A percentile compares a stretch with the other conserved stretches of the same genome.
Evolutionary conservation across 2,329 filamentous ascomycete species (phyloP).

Genomic region (Cytospora schulzeri): DNA sequence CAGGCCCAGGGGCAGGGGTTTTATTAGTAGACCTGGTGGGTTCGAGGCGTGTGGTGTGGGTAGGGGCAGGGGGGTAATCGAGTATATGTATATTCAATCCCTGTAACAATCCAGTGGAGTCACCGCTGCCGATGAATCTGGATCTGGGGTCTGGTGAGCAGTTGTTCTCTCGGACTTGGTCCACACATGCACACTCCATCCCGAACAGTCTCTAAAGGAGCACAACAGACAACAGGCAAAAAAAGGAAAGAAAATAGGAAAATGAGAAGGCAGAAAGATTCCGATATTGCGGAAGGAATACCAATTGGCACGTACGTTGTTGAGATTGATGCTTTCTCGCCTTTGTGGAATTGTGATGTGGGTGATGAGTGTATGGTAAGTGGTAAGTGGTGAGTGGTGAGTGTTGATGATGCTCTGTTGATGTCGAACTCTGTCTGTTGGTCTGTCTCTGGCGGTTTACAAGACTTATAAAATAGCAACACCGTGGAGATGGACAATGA

Average conservation of each 20-base stretch:
- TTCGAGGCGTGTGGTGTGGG: slow-evolving; percentile 30
- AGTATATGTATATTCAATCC: slow-evolving; percentile 33
- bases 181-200: slow-evolving; percentile 36
- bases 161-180: slow-evolving; percentile 35
- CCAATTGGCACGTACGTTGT: slow-evolving; percentile 11
- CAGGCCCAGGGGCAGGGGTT: slow-evolving; percentile 31
- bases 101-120: slow-evolving; percentile 34
- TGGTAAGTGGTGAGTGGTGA: background rate
- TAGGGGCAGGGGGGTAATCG: slow-evolving; percentile 31
- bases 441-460: background rate
- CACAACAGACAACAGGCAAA: slow-evolving; percentile 25
- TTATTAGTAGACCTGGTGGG: slow-evolving; percentile 32
- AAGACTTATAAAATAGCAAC: slow-evolving; percentile 18
- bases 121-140: slow-evolving; percentile 36
- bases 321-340: background rate
- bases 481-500: slow-evolving; percentile 7
- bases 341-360: background rate
- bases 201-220: slow-evolving; percentile 33
- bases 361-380: too few relatives aligned
- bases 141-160: slow-evolving; percentile 41
- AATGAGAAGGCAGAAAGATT: slow-evolving; percentile 10
- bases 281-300: slow-evolving; percentile 5
- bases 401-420: background rate
- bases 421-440: background rate
- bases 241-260: slow-evolving; percentile 30